These are phyloP conservation scores for Lodderomyces elongisporus DNA, from an alignment of 1,139 yeast genomes.

Conservation along the genomic window DNA sequence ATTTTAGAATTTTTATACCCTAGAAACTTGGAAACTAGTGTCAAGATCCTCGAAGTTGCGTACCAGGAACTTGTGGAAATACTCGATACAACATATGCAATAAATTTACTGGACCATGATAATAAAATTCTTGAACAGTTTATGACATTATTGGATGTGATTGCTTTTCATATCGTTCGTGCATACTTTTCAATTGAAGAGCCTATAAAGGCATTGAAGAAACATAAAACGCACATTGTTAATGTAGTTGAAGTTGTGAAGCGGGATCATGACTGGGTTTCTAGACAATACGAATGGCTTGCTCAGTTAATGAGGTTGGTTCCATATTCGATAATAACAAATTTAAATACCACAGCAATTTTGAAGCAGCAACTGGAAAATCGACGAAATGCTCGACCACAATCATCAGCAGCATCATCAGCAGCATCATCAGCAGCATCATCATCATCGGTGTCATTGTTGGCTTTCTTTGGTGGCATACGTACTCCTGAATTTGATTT, in stretches of 20 bases:
- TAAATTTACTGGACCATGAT: constrained; percentile 25
- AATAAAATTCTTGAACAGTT: constrained; percentile 25
- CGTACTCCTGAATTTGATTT: constrained; percentile 22
- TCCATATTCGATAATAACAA: constrained; percentile 40
- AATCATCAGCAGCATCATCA: too few relatives aligned
- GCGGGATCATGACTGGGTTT: constrained; percentile 29
- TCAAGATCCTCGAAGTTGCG: constrained; percentile 28
- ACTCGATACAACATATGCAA: constrained; percentile 14
- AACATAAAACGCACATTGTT: constrained; percentile 59
- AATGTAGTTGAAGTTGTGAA: constrained; percentile 25
- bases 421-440: too few relatives aligned
- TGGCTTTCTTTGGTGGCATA: constrained; percentile 32
- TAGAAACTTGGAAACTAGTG: constrained; percentile 29
- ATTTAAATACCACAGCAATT: constrained; percentile 12
- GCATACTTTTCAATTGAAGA: constrained; percentile 58
- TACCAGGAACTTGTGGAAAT: constrained; percentile 30
- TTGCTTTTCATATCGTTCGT: constrained; percentile 61
- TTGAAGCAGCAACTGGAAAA: constrained; percentile 11
- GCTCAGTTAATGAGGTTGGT: constrained; percentile 49
- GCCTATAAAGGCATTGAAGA: constrained; percentile 54
- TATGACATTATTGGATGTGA: constrained; percentile 50
- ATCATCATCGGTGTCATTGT: too few relatives aligned
- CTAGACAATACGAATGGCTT: constrained; percentile 48
- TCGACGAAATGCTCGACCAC: constrained; percentile 7
- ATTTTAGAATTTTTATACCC: constrained; percentile 32